Percentiles rank a stretch among this genome's conserved stretches.
Conservation (phyloP, 352 stramenopile species). For the Phytophthora macrochlamydospora region DNA sequence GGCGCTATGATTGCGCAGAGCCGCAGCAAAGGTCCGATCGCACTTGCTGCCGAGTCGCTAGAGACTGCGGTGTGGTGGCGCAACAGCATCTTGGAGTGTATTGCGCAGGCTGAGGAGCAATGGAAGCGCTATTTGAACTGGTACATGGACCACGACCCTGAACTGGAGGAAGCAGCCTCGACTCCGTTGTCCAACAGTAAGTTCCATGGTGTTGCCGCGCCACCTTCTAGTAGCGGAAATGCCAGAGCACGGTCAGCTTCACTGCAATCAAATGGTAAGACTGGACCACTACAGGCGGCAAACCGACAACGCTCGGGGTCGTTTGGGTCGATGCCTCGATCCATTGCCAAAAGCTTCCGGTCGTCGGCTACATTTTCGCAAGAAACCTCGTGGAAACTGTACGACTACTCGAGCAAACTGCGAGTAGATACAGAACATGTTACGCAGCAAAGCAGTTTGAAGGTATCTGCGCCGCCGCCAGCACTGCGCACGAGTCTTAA, state of each 20-base stretch:
- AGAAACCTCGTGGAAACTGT: constrained; percentile 75
- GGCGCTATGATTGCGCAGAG: constrained; percentile 77
- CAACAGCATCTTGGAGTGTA: constrained; percentile 85
- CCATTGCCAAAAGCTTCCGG: constrained; percentile 80
- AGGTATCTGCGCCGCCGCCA: constrained; percentile 44
- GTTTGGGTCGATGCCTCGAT: constrained; percentile 74
- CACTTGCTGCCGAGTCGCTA: constrained; percentile 78
- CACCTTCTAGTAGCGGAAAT: neutral
- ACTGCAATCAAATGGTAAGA: constrained; percentile 21
- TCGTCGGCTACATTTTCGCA: constrained; percentile 82
- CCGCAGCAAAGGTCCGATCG: constrained; percentile 72
- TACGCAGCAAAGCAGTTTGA: constrained; percentile 43
- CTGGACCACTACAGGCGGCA: constrained; percentile 8
- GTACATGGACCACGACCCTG: constrained; percentile 85
- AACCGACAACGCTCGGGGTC: constrained; percentile 54
- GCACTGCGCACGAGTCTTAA: constrained; percentile 77
- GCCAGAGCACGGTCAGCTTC: constrained; percentile 19
- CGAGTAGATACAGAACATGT: constrained; percentile 71
- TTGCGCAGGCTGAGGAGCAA: constrained; percentile 83
- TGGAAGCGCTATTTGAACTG: constrained; percentile 88
- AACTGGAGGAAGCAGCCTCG: constrained; percentile 37
- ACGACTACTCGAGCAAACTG: constrained; percentile 75
- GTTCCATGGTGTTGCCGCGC: constrained; percentile 1
- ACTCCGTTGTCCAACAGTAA: constrained; percentile 23
- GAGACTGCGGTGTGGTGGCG: constrained; percentile 88